Base-by-base conservation (phyloP, 2,329 filamentous ascomycete species). In the Apiospora pterosperma region DNA sequence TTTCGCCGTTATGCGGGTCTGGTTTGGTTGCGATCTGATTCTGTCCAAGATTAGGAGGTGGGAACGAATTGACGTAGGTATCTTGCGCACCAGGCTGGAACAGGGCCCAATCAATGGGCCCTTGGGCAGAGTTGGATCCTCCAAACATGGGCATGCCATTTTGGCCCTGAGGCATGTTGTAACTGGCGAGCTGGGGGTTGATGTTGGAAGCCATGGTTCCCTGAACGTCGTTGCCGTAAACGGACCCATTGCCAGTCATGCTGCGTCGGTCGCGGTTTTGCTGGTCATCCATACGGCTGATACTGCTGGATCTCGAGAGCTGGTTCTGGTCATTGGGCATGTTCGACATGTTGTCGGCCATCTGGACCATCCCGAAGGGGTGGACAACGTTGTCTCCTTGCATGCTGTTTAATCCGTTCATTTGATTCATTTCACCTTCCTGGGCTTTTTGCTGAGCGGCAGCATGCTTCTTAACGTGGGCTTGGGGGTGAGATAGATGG, bases 401-500 rank as follows among this genome's bases (percentile, higher is more conserved):
- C 75, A 88, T 83, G 76, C 83, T 85, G 77, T 83, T 81, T 78
- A 89, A 81, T 70, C 84, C 85, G 71, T 87, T 87, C 73, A 90
- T 83, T 69, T 88, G 85, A 75, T 83, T 82, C 75, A 89, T 81
- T 68, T 85, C 83, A 64, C 79, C 80, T 48, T 87, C 85, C 62
- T 80, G 79, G 69, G 80, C 80, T 70, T 85, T 79, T 61, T 81
- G 81, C 73, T 89, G 85, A 23, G 83, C 82, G 66, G 84, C 81
- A 67, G 87, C 84, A 72, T 87, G 85, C 81, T 93, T 94, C 83
- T 93, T 95, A 74, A 96, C 85, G 79, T 96, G 92, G 69, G 92
- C 91, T 79, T 95, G 92, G 39, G 93, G 92, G 80, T 97, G 93
- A 71, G 94, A 96, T 78, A 99, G 80, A 81, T 99, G 96, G 75